Evolutionary conservation across 2,329 filamentous ascomycete species (phyloP).

Genomic region (Lasiodiplodia theobromae): DNA sequence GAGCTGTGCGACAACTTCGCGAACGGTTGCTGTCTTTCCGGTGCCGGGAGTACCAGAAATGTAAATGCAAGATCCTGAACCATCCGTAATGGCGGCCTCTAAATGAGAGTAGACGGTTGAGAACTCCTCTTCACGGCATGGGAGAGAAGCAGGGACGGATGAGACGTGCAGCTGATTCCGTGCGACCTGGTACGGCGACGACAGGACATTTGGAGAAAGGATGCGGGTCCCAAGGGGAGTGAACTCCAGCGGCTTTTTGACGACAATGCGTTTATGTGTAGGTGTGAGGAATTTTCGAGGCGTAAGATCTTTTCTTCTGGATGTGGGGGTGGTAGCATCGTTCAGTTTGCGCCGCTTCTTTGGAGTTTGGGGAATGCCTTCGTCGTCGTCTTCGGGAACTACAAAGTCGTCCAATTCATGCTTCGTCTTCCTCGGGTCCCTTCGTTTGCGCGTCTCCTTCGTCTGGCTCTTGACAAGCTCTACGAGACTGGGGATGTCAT

Average conservation of each 20-base stretch:
- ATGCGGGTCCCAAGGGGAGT: constrained; percentile 91
- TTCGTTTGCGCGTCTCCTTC: constrained; percentile 69
- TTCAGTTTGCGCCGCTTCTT: constrained; percentile 58
- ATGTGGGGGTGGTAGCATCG: constrained; percentile 53
- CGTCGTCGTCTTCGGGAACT: constrained; percentile 46
- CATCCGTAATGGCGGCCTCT: constrained; percentile 91
- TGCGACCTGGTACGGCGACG: constrained; percentile 90
- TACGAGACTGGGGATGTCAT: constrained; percentile 71
- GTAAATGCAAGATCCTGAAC: constrained; percentile 95
- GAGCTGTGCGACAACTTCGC: constrained; percentile 88
- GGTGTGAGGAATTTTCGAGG: constrained; percentile 67
- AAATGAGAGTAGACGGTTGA: constrained; percentile 90
- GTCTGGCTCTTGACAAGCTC: constrained; percentile 75
- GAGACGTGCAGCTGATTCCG: constrained; percentile 91
- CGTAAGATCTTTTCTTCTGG: constrained; percentile 53
- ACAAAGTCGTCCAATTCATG: constrained; percentile 56
- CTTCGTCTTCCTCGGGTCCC: constrained; percentile 40
- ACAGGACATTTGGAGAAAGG: constrained; percentile 77
- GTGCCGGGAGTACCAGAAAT: constrained; percentile 99
- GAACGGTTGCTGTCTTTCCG: constrained; percentile 95
- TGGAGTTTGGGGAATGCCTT: constrained; percentile 52
- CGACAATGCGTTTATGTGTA: constrained; percentile 70
- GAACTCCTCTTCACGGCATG: constrained; percentile 92
- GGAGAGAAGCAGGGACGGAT: constrained; percentile 85
- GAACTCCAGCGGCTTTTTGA: constrained; percentile 92